A percentile compares a stretch with the other conserved stretches of the same genome.
phyloP scores from a whole-genome alignment of 2,329 filamentous ascomycete genomes.

The Chaetomium olivaceum region DNA sequence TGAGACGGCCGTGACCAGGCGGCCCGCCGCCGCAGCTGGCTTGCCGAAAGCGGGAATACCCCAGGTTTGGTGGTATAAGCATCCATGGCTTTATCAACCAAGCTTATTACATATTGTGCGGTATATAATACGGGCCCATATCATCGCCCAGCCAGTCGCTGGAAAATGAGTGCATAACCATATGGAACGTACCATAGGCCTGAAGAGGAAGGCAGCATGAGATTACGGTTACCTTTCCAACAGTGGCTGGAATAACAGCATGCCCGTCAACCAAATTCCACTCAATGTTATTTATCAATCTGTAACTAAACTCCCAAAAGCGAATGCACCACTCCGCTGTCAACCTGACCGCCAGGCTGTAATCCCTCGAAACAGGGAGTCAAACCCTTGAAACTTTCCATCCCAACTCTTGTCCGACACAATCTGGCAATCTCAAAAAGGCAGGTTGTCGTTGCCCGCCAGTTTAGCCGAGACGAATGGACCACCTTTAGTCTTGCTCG shows the following conservation, averaged over 20 bases:
- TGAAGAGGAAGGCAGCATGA: conserved; percentile 4
- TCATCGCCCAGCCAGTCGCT: neutral
- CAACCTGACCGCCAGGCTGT: neutral
- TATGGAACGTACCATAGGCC: neutral
- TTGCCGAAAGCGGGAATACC: conserved; percentile 9
- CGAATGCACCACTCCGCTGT: neutral
- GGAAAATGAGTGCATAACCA: neutral
- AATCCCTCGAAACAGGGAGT: conserved; percentile 5
- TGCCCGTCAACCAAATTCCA: neutral
- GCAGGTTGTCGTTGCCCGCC: neutral
- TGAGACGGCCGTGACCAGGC: conserved; percentile 15
- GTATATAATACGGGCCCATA: neutral
- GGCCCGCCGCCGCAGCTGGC: neutral
- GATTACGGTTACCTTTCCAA: neutral
- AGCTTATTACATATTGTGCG: neutral
- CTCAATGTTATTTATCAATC: neutral
- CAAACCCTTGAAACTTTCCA: conserved; percentile 10
- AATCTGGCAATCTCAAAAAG: neutral
- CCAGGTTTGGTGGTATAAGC: neutral
- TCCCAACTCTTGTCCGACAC: neutral
- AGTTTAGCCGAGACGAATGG: neutral
- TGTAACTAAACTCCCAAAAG: neutral
- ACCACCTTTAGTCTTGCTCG: neutral
- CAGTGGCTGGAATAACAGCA: neutral
- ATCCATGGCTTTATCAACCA: neutral